Percentiles rank a stretch among this genome's conserved stretches.
Conservation (phyloP, 208 protist genomes). For the Wallacemonas sp. region DNA sequence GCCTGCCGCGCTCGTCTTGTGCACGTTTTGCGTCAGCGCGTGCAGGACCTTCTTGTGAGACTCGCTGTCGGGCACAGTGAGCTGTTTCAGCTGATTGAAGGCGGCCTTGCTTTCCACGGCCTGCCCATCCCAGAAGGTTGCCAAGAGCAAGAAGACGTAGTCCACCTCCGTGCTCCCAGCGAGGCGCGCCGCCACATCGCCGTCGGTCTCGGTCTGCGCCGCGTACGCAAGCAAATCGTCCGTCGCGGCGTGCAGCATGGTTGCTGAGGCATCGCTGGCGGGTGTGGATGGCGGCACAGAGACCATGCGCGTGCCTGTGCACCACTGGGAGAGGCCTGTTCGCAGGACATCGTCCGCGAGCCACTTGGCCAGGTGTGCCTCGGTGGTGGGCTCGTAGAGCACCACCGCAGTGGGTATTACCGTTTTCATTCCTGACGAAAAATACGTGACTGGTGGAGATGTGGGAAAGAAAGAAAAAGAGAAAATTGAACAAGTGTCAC, state of each 20-base stretch:
- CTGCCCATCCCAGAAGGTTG: slow-evolving; percentile 78
- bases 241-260: slow-evolving; percentile 3
- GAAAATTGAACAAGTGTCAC: no score
- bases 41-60: background rate
- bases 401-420: slow-evolving; percentile 28
- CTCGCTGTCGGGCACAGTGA: slow-evolving; percentile 29
- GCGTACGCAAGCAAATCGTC: background rate
- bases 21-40: background rate
- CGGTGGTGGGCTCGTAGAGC: slow-evolving; percentile 36
- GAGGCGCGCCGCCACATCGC: no score
- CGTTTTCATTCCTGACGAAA: slow-evolving; percentile 9
- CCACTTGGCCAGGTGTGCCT: slow-evolving; percentile 35
- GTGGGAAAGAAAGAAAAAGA: no score
- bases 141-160: slow-evolving; percentile 48
- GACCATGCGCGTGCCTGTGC: slow-evolving; percentile 17
- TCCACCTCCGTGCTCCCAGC: slow-evolving; percentile 8
- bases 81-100: slow-evolving; percentile 61
- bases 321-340: background rate
- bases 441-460: no score
- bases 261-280: background rate
- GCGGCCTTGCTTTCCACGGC: slow-evolving; percentile 47
- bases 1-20: background rate
- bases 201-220: background rate
- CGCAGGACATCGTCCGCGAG: slow-evolving; percentile 19
- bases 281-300: background rate